Conservation (phyloP, 1,284 basidiomycete genomes). For the Sanghuangporus weigelae region DNA sequence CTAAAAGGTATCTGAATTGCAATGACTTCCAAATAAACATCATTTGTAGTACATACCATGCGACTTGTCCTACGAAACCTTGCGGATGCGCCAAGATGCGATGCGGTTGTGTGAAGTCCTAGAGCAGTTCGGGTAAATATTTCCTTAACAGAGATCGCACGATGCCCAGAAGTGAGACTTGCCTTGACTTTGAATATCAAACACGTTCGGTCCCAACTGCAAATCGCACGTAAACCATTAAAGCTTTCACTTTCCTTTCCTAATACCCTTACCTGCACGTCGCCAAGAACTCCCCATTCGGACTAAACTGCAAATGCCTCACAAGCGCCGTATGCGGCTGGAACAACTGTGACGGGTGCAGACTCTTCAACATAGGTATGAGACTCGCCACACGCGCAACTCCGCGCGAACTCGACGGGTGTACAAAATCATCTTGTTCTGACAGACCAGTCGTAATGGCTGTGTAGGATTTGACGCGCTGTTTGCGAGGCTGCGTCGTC, state of each 20-base stretch:
- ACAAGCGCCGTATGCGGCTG: slow-evolving; percentile 62
- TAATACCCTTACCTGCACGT: slow-evolving; percentile 50
- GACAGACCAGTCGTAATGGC: slow-evolving; percentile 23
- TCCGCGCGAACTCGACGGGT: slow-evolving; percentile 38
- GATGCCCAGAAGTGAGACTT: slow-evolving; percentile 21
- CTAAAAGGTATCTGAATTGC: slow-evolving; percentile 28
- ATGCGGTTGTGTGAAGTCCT: slow-evolving; percentile 33
- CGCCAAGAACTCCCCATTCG: slow-evolving; percentile 62
- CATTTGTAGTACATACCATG: slow-evolving; percentile 45
- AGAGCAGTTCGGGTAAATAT: neutral
- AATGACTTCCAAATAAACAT: neutral
- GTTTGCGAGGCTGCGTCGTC: slow-evolving; percentile 25
- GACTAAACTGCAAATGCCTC: slow-evolving; percentile 66
- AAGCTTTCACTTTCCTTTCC: neutral
- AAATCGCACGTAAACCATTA: neutral
- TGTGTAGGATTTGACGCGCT: slow-evolving; percentile 42
- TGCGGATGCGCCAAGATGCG: slow-evolving; percentile 65
- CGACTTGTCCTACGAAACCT: slow-evolving; percentile 75
- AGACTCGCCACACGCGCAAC: slow-evolving; percentile 49
- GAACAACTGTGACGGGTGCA: slow-evolving; percentile 56
- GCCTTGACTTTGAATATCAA: slow-evolving; percentile 69
- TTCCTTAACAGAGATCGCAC: neutral
- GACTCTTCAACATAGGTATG: slow-evolving; percentile 49
- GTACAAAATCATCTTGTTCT: slow-evolving; percentile 25
- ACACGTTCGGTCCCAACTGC: slow-evolving; percentile 73